Conservation (phyloP, 176 grass and related monocot species). For the Melocanna baccifera region DNA sequence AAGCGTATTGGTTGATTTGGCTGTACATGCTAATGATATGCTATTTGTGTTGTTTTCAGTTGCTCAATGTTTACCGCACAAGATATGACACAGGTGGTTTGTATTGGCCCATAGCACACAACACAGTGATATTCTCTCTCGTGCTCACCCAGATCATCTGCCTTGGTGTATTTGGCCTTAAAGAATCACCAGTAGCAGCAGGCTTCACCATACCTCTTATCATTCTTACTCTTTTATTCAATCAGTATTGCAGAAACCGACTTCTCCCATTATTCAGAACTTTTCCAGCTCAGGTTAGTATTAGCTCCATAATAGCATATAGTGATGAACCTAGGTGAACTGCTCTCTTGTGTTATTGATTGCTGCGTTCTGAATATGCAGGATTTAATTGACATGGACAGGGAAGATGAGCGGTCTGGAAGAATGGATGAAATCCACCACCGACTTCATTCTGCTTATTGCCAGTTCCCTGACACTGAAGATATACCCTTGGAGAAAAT, state of each 20-base stretch:
- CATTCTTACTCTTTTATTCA: conserved; percentile 78
- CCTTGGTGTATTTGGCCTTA: conserved; percentile 78
- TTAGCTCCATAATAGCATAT: background rate
- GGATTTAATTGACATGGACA: conserved; percentile 86
- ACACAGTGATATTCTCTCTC: conserved; percentile 79
- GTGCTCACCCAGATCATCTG: conserved; percentile 88
- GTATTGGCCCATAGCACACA: conserved; percentile 87
- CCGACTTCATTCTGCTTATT: conserved; percentile 52
- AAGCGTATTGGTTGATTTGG: background rate
- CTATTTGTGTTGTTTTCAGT: conserved; percentile 41
- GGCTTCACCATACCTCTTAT: conserved; percentile 76
- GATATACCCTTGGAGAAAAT: conserved; percentile 43
- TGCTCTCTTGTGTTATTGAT: background rate
- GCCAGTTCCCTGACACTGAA: conserved; percentile 49
- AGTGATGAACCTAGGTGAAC: background rate
- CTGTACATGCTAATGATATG: background rate
- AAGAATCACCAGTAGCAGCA: conserved; percentile 64
- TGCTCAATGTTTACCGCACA: conserved; percentile 75
- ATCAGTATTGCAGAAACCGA: conserved; percentile 81
- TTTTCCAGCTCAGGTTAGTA: conserved; percentile 62
- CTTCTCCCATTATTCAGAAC: conserved; percentile 77
- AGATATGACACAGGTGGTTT: conserved; percentile 76
- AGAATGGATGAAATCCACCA: conserved; percentile 77
- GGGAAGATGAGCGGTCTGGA: conserved; percentile 54
- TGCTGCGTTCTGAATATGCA: conserved; percentile 9